Conservation (phyloP, 495 filamentous ascomycete species). For the Hyphodiscus hymeniophilus region DNA sequence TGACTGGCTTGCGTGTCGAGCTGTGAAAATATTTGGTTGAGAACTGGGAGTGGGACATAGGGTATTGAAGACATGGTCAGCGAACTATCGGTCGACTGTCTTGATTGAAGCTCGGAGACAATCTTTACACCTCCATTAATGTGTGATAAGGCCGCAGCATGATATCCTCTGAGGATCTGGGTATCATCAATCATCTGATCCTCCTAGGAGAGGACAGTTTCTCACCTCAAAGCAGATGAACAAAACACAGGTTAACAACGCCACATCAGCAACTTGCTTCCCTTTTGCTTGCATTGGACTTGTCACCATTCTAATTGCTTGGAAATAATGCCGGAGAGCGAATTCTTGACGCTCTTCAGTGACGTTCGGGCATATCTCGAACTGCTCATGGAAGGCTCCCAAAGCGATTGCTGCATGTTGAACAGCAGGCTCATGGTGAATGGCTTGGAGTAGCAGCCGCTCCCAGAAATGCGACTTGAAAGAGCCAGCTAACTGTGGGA, state of each 20-base stretch:
- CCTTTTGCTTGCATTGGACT: neutral
- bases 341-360: neutral
- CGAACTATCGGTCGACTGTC: neutral
- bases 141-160: conserved; percentile 6
- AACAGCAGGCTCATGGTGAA: conserved; percentile 5
- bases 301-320: conserved; percentile 1
- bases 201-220: too few relatives aligned
- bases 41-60: conserved; percentile 3
- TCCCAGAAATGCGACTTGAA: conserved; percentile 40
- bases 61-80: neutral
- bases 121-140: conserved; percentile 12
- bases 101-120: conserved; percentile 3
- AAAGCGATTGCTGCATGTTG: conserved; percentile 6
- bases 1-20: conserved; percentile 5
- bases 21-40: conserved; percentile 2
- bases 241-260: neutral
- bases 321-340: conserved; percentile 6
- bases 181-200: neutral
- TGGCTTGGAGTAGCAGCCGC: conserved; percentile 28
- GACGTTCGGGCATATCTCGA: neutral
- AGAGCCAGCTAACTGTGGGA: conserved; percentile 33
- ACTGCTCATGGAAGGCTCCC: conserved; percentile 1
- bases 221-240: conserved; percentile 6
- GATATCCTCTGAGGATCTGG: conserved; percentile 10
- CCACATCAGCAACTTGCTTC: conserved; percentile 1